Base-by-base conservation (phyloP, 2,329 filamentous ascomycete genomes). In the Colletotrichum sp. region DNA sequence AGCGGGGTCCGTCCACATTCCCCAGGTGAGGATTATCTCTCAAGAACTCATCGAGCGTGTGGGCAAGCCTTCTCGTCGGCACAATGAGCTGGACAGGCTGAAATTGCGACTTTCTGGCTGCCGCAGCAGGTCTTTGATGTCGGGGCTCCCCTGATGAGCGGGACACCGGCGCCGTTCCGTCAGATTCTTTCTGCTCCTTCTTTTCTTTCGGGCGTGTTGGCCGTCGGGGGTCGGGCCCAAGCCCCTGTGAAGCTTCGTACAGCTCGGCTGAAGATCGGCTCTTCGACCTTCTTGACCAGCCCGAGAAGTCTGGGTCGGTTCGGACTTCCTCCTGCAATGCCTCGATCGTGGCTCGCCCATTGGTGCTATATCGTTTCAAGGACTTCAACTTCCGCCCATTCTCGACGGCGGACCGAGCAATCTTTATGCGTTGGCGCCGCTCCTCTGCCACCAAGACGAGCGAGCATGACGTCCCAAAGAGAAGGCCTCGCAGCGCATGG, bases 391-490 rank as follows among this genome's bases (percentile, higher is more conserved):
- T 90, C 71, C 88, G 84, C 26, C 88, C 89, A 84, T 92, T 92
- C 6, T 89, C 85, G 44, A 90, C 85, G 18, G 89, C 88, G 24
- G 88, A 84, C 60, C 85, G 85, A 39, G 89, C 86, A 60, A 89
- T 85, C 71, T 88, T 88, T 76, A 91, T 88, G 30, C 89, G 88
- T 73, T 89, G 88, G 75, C 90, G 87, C 64, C 89, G 89, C 81
- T 92, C 90, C 82, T 92, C 90, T 73, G 90, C 85, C 71, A 92
- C 84, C 30, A 90, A 81, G 66, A 88, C 87, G 71, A 92, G 85
- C 57, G 90, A 91, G 80, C 89, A 92, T 10, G 90, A 90, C 3
- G 90, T 91, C 67, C 90, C 90, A 18, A 92, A 82, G 71, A 90
- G 87, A 75, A 91, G 86, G 77, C 89, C 88, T 76, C 89, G 89